These are phyloP conservation scores for Xylaria scruposa DNA, from an alignment of 495 filamentous ascomycete species.

Conservation along the genomic window DNA sequence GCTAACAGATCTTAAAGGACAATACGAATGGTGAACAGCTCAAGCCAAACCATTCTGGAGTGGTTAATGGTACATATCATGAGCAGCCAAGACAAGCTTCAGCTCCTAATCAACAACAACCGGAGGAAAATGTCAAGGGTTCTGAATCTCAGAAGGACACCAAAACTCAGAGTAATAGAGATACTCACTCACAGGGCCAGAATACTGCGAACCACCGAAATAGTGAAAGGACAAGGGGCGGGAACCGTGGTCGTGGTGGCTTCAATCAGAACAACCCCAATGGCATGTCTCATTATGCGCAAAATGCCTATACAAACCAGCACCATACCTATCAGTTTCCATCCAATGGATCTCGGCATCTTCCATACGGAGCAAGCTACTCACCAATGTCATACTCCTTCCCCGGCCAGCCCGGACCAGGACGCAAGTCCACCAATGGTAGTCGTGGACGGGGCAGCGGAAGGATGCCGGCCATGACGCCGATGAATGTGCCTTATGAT, in stretches of 20 bases:
- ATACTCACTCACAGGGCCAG: slow-evolving; percentile 33
- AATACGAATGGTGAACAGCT: slow-evolving; percentile 31
- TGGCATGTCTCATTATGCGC: slow-evolving; percentile 32
- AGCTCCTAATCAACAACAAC: slow-evolving; percentile 28
- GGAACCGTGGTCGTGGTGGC: slow-evolving; percentile 36
- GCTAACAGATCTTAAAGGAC: slow-evolving; percentile 26
- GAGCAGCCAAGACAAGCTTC: slow-evolving; percentile 21
- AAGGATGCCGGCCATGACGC: slow-evolving; percentile 30
- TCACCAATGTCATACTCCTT: slow-evolving; percentile 40
- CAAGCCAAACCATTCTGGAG: slow-evolving; percentile 32
- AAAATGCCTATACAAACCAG: slow-evolving; percentile 18
- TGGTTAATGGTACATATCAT: slow-evolving; percentile 27
- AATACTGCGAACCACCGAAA: slow-evolving; percentile 26
- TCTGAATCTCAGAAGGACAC: slow-evolving; percentile 34
- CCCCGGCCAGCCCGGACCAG: slow-evolving; percentile 28
- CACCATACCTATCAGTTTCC: slow-evolving; percentile 32
- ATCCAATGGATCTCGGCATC: slow-evolving; percentile 46
- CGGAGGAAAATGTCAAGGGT: slow-evolving; percentile 30
- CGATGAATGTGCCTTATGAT: slow-evolving; percentile 56
- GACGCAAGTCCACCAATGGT: slow-evolving; percentile 30
- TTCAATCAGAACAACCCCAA: slow-evolving; percentile 35
- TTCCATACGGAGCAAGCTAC: slow-evolving; percentile 45
- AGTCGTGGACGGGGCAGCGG: slow-evolving; percentile 33
- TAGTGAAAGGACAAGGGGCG: slow-evolving; percentile 35
- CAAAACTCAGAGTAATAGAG: slow-evolving; percentile 28